These are phyloP conservation scores for Candida multigemmis DNA, from an alignment of 805 yeast species.

Conservation along the genomic window DNA sequence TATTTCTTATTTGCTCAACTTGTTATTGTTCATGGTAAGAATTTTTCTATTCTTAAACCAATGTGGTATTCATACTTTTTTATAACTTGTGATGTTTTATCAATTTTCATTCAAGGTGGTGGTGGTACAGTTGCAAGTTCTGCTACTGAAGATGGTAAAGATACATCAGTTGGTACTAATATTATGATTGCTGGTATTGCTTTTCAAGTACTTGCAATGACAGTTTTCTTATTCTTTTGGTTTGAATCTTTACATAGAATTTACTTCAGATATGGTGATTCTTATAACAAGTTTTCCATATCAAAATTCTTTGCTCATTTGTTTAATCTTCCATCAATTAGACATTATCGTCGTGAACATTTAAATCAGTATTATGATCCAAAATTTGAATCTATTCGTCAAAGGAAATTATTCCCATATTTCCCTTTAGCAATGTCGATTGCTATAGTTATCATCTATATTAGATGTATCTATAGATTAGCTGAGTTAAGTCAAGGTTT, in stretches of 20 bases:
- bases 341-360: constrained; percentile 9
- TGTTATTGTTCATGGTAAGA: constrained; percentile 28
- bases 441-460: constrained; percentile 23
- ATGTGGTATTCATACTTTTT: constrained; percentile 36
- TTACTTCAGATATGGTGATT: constrained; percentile 21
- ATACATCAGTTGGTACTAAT: constrained; percentile 22
- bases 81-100: constrained; percentile 25
- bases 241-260: constrained; percentile 23
- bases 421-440: constrained; percentile 24
- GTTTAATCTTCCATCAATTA: constrained; percentile 14
- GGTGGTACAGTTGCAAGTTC: constrained; percentile 30
- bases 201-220: constrained; percentile 30
- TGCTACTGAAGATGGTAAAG: constrained; percentile 12
- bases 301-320: constrained; percentile 18
- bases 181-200: constrained; percentile 30
- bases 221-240: constrained; percentile 25
- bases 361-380: constrained; percentile 23
- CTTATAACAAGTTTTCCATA: constrained; percentile 11
- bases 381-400: constrained; percentile 13
- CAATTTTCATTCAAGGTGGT: constrained; percentile 28
- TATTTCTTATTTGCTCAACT: constrained; percentile 31
- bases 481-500: constrained; percentile 32
- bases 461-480: constrained; percentile 29
- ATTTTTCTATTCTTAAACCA: constrained; percentile 28
- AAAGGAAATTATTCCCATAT: constrained; percentile 15